phyloP scores from a whole-genome alignment of 768 basidiomycete genomes.

The Kwoniella dendrophila region DNA sequence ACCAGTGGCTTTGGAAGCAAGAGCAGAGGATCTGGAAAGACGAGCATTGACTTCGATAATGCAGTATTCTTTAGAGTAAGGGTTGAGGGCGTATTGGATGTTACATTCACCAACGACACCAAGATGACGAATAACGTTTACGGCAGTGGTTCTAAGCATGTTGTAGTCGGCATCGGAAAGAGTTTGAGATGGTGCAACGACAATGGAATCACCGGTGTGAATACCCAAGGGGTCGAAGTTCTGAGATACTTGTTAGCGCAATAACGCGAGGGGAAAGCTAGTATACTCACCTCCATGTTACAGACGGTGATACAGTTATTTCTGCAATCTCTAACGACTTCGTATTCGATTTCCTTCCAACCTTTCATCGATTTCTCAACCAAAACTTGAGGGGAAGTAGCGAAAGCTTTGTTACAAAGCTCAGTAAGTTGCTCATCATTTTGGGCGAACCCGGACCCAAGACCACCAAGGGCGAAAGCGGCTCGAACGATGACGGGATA shows the following conservation, averaged over 20 bases:
- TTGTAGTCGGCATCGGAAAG: conserved; percentile 99
- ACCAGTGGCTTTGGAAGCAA: conserved; percentile 97
- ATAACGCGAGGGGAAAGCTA: neutral
- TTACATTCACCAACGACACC: conserved; percentile 98
- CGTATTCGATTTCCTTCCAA: conserved; percentile 99
- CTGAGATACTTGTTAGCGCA: conserved; percentile 58
- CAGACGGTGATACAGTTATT: conserved; percentile 99
- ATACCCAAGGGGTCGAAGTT: conserved; percentile 99
- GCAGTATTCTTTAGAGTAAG: conserved; percentile 91
- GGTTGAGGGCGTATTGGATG: conserved; percentile 97
- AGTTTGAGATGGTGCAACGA: conserved; percentile 95
- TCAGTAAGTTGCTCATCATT: conserved; percentile 84
- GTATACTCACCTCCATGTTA: conserved; percentile 93
- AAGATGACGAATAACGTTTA: conserved; percentile 97
- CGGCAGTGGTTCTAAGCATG: conserved; percentile 96
- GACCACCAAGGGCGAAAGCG: conserved; percentile 92
- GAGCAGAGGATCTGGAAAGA: conserved; percentile 92
- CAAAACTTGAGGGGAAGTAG: conserved; percentile 96
- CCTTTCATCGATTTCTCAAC: conserved; percentile 99
- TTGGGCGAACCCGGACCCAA: conserved; percentile 96
- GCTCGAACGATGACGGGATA: conserved; percentile 97
- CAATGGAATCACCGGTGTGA: conserved; percentile 98
- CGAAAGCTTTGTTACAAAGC: conserved; percentile 91
- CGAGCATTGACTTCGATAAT: conserved; percentile 99
- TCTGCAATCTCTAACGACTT: conserved; percentile 94